Evolutionary conservation across 2,329 filamentous ascomycete genomes (phyloP).

Genomic region (Penicillium sp.): DNA sequence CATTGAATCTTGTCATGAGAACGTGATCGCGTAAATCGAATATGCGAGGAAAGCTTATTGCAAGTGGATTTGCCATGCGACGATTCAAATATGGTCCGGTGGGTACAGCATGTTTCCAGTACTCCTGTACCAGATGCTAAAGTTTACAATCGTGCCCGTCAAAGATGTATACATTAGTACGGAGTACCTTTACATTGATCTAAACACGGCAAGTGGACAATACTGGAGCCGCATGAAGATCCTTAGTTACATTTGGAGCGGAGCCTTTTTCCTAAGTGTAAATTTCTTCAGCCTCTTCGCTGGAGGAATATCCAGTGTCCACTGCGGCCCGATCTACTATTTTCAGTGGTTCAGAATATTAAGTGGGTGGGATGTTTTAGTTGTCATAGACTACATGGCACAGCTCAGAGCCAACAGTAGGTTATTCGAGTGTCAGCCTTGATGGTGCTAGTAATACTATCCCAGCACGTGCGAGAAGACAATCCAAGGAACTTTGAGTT

Average conservation of each 20-base stretch:
- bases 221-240: constrained; percentile 8
- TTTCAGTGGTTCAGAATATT: not conserved
- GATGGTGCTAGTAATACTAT: not conserved
- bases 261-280: not conserved
- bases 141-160: not conserved
- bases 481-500: not conserved
- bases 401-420: not conserved
- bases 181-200: too few species aligned
- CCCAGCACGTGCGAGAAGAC: constrained; percentile 14
- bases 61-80: not conserved
- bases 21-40: not conserved
- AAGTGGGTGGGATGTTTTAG: not conserved
- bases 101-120: not conserved
- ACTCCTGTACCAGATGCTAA: not conserved
- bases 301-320: not conserved
- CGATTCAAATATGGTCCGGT: constrained; percentile 1
- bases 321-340: not conserved
- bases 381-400: not conserved
- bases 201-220: not conserved
- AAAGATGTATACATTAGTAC: not conserved
- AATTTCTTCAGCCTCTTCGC: not conserved
- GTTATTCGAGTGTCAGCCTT: not conserved
- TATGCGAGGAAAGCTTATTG: constrained; percentile 11
- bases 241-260: not conserved
- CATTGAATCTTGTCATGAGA: not conserved